Base-by-base conservation (phyloP, 2,329 filamentous ascomycete genomes). In the Fusarium protoensiforme region DNA sequence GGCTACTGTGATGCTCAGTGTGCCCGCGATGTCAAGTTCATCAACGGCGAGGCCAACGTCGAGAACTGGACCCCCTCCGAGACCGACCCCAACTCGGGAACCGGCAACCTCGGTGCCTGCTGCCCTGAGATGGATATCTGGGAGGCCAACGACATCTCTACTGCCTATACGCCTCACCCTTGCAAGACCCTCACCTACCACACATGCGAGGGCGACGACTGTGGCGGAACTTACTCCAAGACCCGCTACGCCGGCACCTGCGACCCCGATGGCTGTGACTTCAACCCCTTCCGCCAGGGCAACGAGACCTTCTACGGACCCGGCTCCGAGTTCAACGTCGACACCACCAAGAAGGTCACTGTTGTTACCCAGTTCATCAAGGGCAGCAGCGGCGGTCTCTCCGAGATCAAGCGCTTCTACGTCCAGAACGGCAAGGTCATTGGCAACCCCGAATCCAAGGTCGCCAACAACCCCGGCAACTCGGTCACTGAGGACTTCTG, bases 201-300 rank as follows among this genome's bases (percentile, higher is more conserved):
- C 63, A 84, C 85, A 65, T 92, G 90, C 84, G 78, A 80, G 0
- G 84, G 84, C 20, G 82, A 87, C 57, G 65, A 70, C 2, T 90
- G 88, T 74, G 88, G 88, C 67, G 89, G 86, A 64, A 85, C 86
- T 36, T 88, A 87, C 76, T 83, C 81, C 54, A 65, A 75, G 54
- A 81, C 86, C 76, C 89, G 91, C 72, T 92, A 92, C 79, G 83
- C 78, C 31, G 90, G 91, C 61, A 81, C 87, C 63, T 93, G 91
- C 80, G 91, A 93, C 79, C 88, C 89, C 69, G 89, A 92, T 74
- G 91, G 91, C 33, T 93, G 91, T 77, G 91, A 92, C 80, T 92
- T 90, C 86, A 92, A 92, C 86, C 80, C 86, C 29, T 92, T 88
- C 87, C 90, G 91, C 78, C 85, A 89, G 84, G 91, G 91, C 66